phyloP scores from a whole-genome alignment of 768 basidiomycete species.

The Chlorophyllum brunneum region DNA sequence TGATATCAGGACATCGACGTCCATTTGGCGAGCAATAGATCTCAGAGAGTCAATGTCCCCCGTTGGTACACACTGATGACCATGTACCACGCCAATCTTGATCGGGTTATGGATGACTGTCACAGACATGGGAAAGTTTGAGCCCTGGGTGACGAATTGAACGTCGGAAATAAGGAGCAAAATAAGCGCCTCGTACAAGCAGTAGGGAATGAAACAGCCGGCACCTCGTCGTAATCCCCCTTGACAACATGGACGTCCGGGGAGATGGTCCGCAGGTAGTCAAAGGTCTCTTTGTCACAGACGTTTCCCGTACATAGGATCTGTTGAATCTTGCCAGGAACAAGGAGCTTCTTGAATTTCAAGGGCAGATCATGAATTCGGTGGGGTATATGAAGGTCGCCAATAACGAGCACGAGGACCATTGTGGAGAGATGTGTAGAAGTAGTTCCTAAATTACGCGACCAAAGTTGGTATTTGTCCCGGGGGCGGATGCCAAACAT shows the following conservation, averaged over 20 bases:
- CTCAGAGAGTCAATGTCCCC: conserved; percentile 91
- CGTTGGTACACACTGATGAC: conserved; percentile 88
- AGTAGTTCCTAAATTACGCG: not conserved
- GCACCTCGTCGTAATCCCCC: conserved; percentile 95
- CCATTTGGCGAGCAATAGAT: conserved; percentile 90
- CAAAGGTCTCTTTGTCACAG: conserved; percentile 95
- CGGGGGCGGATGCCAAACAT: not conserved
- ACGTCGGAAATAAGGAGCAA: not conserved
- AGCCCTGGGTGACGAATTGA: conserved; percentile 35
- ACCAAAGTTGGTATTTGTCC: not conserved
- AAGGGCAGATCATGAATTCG: conserved; percentile 84
- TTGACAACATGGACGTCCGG: conserved; percentile 88
- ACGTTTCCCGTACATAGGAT: conserved; percentile 97
- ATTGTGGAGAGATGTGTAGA: conserved; percentile 33
- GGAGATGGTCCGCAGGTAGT: conserved; percentile 92
- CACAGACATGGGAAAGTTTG: conserved; percentile 74
- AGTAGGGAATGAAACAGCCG: not conserved
- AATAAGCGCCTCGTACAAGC: not conserved
- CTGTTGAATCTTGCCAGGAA: conserved; percentile 96
- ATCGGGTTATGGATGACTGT: conserved; percentile 82
- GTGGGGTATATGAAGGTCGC: conserved; percentile 96
- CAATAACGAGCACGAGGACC: conserved; percentile 94
- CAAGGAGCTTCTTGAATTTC: conserved; percentile 96
- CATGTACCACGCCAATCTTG: conserved; percentile 89
- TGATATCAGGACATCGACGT: conserved; percentile 91